Evolutionary conservation across 202 grass and related monocot species (phyloP).

Genomic region (Zoysia matrella): DNA sequence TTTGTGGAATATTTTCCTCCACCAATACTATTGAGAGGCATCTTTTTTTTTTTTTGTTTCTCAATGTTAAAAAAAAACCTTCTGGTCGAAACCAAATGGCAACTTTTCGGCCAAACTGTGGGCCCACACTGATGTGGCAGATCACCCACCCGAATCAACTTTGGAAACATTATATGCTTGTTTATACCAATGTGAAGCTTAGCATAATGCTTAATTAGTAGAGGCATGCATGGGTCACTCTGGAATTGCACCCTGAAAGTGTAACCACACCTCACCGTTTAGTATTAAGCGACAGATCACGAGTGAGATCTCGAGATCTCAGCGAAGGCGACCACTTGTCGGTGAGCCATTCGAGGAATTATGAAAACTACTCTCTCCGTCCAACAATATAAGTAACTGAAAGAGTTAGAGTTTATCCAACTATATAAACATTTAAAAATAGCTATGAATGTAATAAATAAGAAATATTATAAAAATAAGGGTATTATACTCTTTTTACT

Average conservation of each 20-base stretch:
- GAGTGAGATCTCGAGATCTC: not conserved
- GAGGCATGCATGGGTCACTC: not conserved
- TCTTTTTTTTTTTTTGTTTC: constrained; percentile 30
- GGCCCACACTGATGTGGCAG: constrained; percentile 58
- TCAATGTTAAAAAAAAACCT: not conserved
- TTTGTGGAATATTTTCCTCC: constrained; percentile 49
- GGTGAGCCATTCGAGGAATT: not conserved
- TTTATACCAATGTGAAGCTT: constrained; percentile 37
- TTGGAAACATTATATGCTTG: constrained; percentile 41
- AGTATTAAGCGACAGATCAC: too few species aligned
- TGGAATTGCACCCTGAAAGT: not conserved
- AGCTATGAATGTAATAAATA: too few species aligned
- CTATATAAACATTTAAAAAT: too few species aligned
- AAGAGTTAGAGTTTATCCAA: too few species aligned
- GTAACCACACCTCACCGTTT: not conserved
- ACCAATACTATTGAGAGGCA: constrained; percentile 27
- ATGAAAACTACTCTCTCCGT: not conserved
- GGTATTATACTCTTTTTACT: too few species aligned
- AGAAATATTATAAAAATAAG: too few species aligned
- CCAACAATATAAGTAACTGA: too few species aligned
- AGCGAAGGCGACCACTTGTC: not conserved
- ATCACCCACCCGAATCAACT: constrained; percentile 56
- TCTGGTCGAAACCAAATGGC: constrained; percentile 51
- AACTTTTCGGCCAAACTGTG: constrained; percentile 66
- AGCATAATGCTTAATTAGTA: not conserved